A percentile compares a stretch with the other conserved stretches of the same genome.
These are phyloP conservation scores for Neofusicoccum parvum DNA, from an alignment of 2,329 filamentous ascomycete genomes.

Conservation along the genomic window DNA sequence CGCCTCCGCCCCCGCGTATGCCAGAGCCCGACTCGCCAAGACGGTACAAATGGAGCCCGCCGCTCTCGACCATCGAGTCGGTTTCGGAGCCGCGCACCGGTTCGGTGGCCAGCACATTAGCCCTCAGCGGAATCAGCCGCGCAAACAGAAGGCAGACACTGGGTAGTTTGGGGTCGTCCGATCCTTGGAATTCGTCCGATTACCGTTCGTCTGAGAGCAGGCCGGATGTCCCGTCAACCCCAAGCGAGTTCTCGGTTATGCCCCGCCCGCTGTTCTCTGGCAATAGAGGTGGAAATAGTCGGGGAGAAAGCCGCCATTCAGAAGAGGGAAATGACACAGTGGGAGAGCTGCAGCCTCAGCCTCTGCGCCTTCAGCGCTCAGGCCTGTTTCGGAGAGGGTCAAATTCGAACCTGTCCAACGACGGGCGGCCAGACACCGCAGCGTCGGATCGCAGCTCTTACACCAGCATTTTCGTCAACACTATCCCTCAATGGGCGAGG, in stretches of 20 bases:
- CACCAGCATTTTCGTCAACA: constrained; percentile 36
- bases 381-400: constrained; percentile 38
- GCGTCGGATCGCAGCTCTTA: constrained; percentile 19
- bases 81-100: constrained; percentile 18
- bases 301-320: constrained; percentile 34
- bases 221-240: constrained; percentile 28
- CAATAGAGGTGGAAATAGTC: constrained; percentile 22
- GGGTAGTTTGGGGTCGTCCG: constrained; percentile 37
- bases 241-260: constrained; percentile 37
- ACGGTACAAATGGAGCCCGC: constrained; percentile 42
- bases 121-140: constrained; percentile 2
- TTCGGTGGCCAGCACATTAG: constrained; percentile 19
- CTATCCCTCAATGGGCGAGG: constrained; percentile 43
- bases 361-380: constrained; percentile 41
- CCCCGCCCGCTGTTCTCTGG: constrained; percentile 42
- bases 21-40: constrained; percentile 33
- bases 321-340: constrained; percentile 44
- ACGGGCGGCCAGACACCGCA: constrained; percentile 13
- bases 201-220: constrained; percentile 14
- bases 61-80: constrained; percentile 36
- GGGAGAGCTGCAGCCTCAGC: constrained; percentile 41
- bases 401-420: constrained; percentile 11
- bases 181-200: constrained; percentile 23
- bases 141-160: constrained; percentile 37
- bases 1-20: constrained; percentile 42